Percentiles rank a stretch among this genome's conserved stretches.
phyloP scores from a whole-genome alignment of 2,329 filamentous ascomycete genomes.

The Myriosclerotinia curreyana region DNA sequence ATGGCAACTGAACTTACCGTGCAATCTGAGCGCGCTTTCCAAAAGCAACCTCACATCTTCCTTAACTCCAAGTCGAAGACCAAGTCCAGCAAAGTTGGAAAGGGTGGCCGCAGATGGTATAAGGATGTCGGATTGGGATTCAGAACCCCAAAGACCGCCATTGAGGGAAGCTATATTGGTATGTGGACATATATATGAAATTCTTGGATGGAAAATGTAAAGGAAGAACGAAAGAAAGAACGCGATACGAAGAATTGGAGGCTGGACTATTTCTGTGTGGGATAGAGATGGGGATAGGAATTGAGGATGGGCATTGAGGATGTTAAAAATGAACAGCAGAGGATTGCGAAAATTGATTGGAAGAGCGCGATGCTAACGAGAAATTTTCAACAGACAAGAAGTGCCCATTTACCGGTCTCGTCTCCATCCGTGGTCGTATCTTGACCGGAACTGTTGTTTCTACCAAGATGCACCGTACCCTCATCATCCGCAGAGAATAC shows the following conservation, averaged over 20 bases:
- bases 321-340: not conserved
- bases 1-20: slow-evolving; percentile 99
- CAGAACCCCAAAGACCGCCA: slow-evolving; percentile 96
- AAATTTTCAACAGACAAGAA: slow-evolving; percentile 79
- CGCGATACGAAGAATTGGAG: not conserved
- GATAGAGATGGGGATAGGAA: not conserved
- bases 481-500: slow-evolving; percentile 99
- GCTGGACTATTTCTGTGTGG: not conserved
- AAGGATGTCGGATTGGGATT: slow-evolving; percentile 99
- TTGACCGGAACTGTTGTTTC: slow-evolving; percentile 98
- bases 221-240: slow-evolving; percentile 2
- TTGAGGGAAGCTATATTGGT: slow-evolving; percentile 99
- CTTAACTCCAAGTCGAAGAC: slow-evolving; percentile 92
- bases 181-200: slow-evolving; percentile 49
- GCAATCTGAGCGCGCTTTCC: slow-evolving; percentile 99
- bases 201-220: not conserved
- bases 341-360: slow-evolving; percentile 11
- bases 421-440: slow-evolving; percentile 99
- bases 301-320: not conserved
- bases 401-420: slow-evolving; percentile 98
- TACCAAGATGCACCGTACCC: slow-evolving; percentile 99
- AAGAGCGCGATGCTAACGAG: slow-evolving; percentile 29
- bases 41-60: slow-evolving; percentile 99
- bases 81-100: slow-evolving; percentile 80
- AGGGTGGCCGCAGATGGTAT: slow-evolving; percentile 93